phyloP scores from a whole-genome alignment of 78 protist species.

The Dictyostelium brefeldianum region DNA sequence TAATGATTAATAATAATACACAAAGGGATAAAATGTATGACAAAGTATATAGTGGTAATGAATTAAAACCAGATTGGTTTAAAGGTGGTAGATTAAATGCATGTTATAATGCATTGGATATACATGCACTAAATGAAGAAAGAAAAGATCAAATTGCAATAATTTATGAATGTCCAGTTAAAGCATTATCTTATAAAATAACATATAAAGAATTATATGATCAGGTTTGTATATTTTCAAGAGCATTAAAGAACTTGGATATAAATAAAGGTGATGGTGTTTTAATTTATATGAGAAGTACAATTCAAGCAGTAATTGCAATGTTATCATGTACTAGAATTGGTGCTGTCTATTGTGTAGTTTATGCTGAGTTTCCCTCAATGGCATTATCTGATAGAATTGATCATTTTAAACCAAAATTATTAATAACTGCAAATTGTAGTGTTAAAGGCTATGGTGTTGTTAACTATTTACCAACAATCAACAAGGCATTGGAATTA shows the following conservation, averaged over 20 bases:
- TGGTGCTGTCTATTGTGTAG: slow-evolving; percentile 93
- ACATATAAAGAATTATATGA: slow-evolving; percentile 16
- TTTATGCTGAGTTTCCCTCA: slow-evolving; percentile 38
- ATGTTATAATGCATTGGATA: slow-evolving; percentile 85
- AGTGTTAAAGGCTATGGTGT: slow-evolving; percentile 15
- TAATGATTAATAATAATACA: too few relatives aligned
- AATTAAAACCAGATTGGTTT: slow-evolving; percentile 80
- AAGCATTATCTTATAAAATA: neutral
- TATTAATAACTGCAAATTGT: slow-evolving; percentile 63
- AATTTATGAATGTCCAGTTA: neutral
- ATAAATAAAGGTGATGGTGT: slow-evolving; percentile 91
- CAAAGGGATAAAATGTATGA: slow-evolving; percentile 66
- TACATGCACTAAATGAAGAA: neutral
- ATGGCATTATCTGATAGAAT: neutral
- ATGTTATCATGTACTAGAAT: slow-evolving; percentile 95
- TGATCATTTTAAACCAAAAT: slow-evolving; percentile 82
- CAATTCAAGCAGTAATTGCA: slow-evolving; percentile 43
- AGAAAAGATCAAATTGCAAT: neutral
- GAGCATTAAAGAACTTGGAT: slow-evolving; percentile 69
- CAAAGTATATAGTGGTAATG: slow-evolving; percentile 19
- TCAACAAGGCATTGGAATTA: slow-evolving; percentile 30
- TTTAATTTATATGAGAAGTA: slow-evolving; percentile 92
- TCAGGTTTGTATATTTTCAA: slow-evolving; percentile 81
- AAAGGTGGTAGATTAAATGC: slow-evolving; percentile 84
- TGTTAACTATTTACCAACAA: neutral